A percentile compares a stretch with the other conserved stretches of the same genome.
Conservation (phyloP, 768 basidiomycete species). For the Leccinum variicolor region DNA sequence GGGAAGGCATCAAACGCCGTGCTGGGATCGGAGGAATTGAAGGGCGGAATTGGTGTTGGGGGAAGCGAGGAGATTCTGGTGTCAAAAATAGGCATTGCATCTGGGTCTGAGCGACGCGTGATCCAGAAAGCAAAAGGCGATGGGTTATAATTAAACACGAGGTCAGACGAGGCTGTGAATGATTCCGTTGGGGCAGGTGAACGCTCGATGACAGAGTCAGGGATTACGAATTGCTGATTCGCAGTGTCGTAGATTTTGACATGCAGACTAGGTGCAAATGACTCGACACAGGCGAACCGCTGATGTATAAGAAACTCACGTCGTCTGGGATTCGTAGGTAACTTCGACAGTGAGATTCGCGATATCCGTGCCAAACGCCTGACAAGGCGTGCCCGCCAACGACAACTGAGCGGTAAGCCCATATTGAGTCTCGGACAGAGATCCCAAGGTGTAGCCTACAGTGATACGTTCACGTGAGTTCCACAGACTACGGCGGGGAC, state of each 20-base stretch:
- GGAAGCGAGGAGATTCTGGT: conserved; percentile 64
- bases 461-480: background rate
- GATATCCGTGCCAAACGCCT: conserved; percentile 64
- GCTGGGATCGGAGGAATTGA: conserved; percentile 47
- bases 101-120: conserved; percentile 59
- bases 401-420: conserved; percentile 55
- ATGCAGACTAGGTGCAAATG: conserved; percentile 44
- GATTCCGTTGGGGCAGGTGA: conserved; percentile 35
- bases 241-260: conserved; percentile 65
- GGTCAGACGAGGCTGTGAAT: conserved; percentile 47
- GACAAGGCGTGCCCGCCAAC: conserved; percentile 55
- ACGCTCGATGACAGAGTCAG: conserved; percentile 47
- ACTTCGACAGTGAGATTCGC: conserved; percentile 57
- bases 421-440: conserved; percentile 39
- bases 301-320: conserved; percentile 30
- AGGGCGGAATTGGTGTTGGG: conserved; percentile 52
- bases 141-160: conserved; percentile 64
- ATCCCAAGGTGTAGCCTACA: conserved; percentile 52
- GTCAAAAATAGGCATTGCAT: conserved; percentile 61
- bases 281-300: background rate
- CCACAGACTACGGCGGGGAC: background rate
- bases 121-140: conserved; percentile 81
- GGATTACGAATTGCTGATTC: conserved; percentile 64
- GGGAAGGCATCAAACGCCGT: conserved; percentile 65
- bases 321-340: conserved; percentile 56